Percentiles rank a stretch among this genome's conserved stretches.
These are phyloP conservation scores for Saururus chinensis DNA, from an alignment of 164 flowering plant genomes.

Conservation along the genomic window DNA sequence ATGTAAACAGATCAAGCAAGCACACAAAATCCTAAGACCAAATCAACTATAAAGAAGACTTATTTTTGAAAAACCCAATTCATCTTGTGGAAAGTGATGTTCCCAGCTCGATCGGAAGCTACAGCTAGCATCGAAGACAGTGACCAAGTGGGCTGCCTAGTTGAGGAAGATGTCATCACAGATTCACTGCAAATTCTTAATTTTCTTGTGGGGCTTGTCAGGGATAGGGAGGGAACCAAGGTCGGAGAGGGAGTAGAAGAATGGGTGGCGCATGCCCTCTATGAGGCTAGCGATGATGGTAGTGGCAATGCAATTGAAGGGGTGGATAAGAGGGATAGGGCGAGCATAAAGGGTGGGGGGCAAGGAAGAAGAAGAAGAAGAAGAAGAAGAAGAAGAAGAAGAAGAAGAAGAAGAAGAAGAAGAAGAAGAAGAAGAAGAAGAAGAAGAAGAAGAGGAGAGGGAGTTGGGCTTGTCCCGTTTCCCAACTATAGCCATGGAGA, in stretches of 20 bases:
- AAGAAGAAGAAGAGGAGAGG: conserved; percentile 27
- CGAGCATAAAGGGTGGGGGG: conserved; percentile 5
- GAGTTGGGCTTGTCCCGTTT: conserved; percentile 42
- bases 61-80: background rate
- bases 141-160: conserved; percentile 50
- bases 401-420: conserved; percentile 46
- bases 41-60: background rate
- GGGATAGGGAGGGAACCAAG: conserved; percentile 71
- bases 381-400: no score
- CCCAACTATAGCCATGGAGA: conserved; percentile 90
- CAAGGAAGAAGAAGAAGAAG: conserved; percentile 11
- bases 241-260: conserved; percentile 80
- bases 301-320: conserved; percentile 59
- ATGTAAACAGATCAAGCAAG: no score
- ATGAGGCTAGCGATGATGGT: conserved; percentile 77
- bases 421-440: conserved; percentile 38
- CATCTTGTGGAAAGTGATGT: conserved; percentile 92
- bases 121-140: conserved; percentile 87
- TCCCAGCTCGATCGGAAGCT: conserved; percentile 74
- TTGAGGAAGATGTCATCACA: conserved; percentile 91
- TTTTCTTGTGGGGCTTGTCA: conserved; percentile 89
- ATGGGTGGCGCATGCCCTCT: conserved; percentile 71
- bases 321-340: conserved; percentile 26
- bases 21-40: background rate
- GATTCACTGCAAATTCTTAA: conserved; percentile 92